A percentile compares a stretch with the other conserved stretches of the same genome.
Conservation (phyloP, 73 alveolate species). For the Tetrahymena elliotti region DNA sequence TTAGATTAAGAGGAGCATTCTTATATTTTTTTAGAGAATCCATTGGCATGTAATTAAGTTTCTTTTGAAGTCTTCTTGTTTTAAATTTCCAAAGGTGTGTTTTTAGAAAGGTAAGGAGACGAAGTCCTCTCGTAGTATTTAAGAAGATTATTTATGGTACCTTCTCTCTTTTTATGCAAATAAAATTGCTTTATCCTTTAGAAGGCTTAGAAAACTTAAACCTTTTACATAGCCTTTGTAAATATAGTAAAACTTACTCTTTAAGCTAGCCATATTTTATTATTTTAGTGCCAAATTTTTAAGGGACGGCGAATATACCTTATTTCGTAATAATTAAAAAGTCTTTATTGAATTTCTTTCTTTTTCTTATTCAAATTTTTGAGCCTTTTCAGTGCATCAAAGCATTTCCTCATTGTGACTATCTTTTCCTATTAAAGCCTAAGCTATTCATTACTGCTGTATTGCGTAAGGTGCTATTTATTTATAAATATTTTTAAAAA, state of each 20-base stretch:
- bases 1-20: background rate
- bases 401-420: background rate
- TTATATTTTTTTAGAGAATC: background rate
- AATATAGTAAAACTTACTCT: background rate
- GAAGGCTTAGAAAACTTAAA: background rate
- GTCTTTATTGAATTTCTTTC: background rate
- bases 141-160: background rate
- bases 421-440: background rate
- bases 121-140: background rate
- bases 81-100: background rate
- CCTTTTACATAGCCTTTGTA: background rate
- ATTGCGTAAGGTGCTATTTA: background rate
- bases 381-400: background rate
- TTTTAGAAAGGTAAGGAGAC: background rate
- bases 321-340: background rate
- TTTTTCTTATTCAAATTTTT: background rate
- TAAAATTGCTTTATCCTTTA: background rate
- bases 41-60: background rate
- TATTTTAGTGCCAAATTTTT: background rate
- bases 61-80: background rate
- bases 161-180: background rate
- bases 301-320: background rate
- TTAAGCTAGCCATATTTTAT: background rate
- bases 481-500: background rate
- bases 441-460: background rate